Conservation (phyloP, 1,284 basidiomycete genomes). For the Dichomitus squalens region DNA sequence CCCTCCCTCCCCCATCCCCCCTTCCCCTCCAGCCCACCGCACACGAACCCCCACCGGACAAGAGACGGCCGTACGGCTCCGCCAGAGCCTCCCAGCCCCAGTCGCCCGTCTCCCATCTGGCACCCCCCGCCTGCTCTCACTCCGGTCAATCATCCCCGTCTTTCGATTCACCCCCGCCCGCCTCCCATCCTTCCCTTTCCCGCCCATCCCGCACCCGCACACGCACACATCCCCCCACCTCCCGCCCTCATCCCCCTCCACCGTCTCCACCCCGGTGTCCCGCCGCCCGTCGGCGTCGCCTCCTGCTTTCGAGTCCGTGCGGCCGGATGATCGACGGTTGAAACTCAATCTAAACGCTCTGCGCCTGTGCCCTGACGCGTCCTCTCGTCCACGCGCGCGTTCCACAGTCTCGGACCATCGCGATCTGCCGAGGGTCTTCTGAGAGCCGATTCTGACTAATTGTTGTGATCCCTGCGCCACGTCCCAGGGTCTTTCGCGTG, state of each 20-base stretch:
- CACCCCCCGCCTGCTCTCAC: conserved; percentile 15
- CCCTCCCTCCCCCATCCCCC: not conserved
- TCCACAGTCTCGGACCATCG: conserved; percentile 13
- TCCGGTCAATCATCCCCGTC: conserved; percentile 30
- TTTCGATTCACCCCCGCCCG: not conserved
- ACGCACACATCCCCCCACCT: not conserved
- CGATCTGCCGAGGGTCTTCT: conserved; percentile 23
- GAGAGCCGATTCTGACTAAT: conserved; percentile 17
- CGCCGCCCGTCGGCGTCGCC: not conserved
- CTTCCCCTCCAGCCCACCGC: not conserved
- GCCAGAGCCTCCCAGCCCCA: conserved; percentile 13
- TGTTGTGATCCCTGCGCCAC: not conserved
- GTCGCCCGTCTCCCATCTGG: conserved; percentile 13
- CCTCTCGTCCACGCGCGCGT: not conserved
- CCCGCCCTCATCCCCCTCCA: not conserved
- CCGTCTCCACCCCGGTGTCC: not conserved
- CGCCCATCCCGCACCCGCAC: not conserved
- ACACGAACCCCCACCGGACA: not conserved
- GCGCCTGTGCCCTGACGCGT: not conserved
- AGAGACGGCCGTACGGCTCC: conserved; percentile 10
- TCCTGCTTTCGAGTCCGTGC: too few relatives aligned
- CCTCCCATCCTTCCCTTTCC: not conserved
- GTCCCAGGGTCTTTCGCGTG: not conserved
- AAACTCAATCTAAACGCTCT: not conserved
- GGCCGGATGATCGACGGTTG: not conserved